phyloP scores from a whole-genome alignment of 1,284 basidiomycete species.

The Ceratobasidium sp. region DNA sequence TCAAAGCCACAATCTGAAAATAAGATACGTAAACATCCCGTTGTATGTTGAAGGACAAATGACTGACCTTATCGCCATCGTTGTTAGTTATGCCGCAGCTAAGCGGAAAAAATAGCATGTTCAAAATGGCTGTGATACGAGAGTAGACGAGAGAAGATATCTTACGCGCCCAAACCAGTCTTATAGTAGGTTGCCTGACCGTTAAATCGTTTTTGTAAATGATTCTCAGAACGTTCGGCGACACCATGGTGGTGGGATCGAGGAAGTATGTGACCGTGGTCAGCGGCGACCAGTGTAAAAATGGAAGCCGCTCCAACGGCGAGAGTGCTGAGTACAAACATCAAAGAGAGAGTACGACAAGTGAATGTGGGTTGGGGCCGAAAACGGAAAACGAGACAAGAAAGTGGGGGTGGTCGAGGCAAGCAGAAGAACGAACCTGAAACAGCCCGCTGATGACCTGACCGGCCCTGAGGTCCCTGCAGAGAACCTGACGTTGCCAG shows the following conservation, averaged over 20 bases:
- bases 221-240: constrained; percentile 9
- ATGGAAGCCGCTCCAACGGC: constrained; percentile 41
- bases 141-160: constrained; percentile 9
- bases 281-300: constrained; percentile 23
- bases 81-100: constrained; percentile 46
- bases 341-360: constrained; percentile 29
- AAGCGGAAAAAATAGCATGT: constrained; percentile 6
- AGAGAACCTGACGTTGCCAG: constrained; percentile 23
- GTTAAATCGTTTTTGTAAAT: constrained; percentile 45
- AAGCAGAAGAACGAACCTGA: constrained; percentile 24
- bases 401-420: constrained; percentile 26
- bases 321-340: constrained; percentile 35
- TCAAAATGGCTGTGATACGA: not conserved
- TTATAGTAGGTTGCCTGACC: constrained; percentile 46
- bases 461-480: not conserved
- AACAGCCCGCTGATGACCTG: constrained; percentile 19
- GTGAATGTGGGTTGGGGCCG: constrained; percentile 31
- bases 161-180: constrained; percentile 43
- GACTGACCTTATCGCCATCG: constrained; percentile 40
- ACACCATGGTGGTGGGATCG: constrained; percentile 18
- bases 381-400: not conserved
- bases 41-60: not conserved
- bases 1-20: constrained; percentile 49
- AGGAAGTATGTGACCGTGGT: constrained; percentile 29
- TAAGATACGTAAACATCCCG: not conserved